phyloP scores from a whole-genome alignment of 225 moss, liverwort and hornwort genomes.

The Straminergon stramineum region DNA sequence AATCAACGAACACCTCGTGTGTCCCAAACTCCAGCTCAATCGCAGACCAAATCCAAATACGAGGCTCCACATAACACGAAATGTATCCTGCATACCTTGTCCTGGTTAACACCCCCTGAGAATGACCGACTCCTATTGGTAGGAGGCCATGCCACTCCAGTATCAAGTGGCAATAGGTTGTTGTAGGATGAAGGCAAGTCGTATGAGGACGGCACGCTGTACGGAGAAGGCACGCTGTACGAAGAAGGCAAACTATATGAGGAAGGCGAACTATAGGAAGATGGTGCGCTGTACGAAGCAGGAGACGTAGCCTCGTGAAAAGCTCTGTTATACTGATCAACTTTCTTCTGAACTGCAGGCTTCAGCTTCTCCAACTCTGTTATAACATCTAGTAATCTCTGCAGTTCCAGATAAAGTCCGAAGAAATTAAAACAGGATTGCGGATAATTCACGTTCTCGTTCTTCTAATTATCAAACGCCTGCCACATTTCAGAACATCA shows the following conservation, averaged over 20 bases:
- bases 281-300: slow-evolving; percentile 34
- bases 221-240: slow-evolving; percentile 14
- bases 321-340: slow-evolving; percentile 51
- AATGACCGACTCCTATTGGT: slow-evolving; percentile 32
- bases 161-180: slow-evolving; percentile 5
- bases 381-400: slow-evolving; percentile 72
- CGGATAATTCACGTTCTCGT: background rate
- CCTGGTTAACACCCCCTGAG: slow-evolving; percentile 19
- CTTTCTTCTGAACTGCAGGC: slow-evolving; percentile 64
- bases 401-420: slow-evolving; percentile 3
- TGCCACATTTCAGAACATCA: background rate
- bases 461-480: background rate
- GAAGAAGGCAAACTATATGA: slow-evolving; percentile 26
- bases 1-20: background rate
- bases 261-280: slow-evolving; percentile 38
- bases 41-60: background rate
- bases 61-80: background rate
- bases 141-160: slow-evolving; percentile 41
- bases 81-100: slow-evolving; percentile 25
- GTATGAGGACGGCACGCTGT: slow-evolving; percentile 23
- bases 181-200: slow-evolving; percentile 23
- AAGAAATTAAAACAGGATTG: background rate
- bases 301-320: slow-evolving; percentile 6
- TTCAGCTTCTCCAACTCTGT: slow-evolving; percentile 74
- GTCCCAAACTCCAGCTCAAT: background rate